These are phyloP conservation scores for Cubamyces sp. DNA, from an alignment of 768 basidiomycete species.

Conservation along the genomic window DNA sequence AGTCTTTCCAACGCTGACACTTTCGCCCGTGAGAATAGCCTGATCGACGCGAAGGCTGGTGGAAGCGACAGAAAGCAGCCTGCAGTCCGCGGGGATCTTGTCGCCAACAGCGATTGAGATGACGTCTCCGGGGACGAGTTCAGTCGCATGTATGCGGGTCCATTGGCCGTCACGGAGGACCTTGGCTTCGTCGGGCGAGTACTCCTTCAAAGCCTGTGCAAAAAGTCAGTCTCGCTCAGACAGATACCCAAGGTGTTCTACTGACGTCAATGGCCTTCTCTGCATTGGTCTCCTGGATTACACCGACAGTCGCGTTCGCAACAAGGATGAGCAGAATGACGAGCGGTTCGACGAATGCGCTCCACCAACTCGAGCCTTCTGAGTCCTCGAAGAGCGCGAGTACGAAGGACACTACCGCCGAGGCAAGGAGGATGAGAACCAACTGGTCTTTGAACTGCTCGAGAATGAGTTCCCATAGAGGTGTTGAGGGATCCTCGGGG, in stretches of 20 bases:
- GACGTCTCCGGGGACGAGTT: constrained; percentile 95
- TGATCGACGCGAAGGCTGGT: constrained; percentile 96
- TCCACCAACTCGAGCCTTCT: constrained; percentile 63
- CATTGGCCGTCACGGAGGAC: constrained; percentile 77
- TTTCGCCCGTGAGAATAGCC: constrained; percentile 96
- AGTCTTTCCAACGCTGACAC: constrained; percentile 84
- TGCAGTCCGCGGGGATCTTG: constrained; percentile 93
- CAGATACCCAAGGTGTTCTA: constrained; percentile 19
- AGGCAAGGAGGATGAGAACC: constrained; percentile 93
- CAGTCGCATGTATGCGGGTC: constrained; percentile 78
- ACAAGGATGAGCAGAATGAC: constrained; percentile 96
- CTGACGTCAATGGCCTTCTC: constrained; percentile 97
- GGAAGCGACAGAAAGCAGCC: constrained; percentile 86
- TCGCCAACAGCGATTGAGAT: constrained; percentile 91
- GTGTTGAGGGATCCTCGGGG: constrained; percentile 90
- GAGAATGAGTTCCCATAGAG: constrained; percentile 92
- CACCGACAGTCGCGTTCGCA: constrained; percentile 97
- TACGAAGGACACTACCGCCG: constrained; percentile 91
- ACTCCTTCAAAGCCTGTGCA: constrained; percentile 88
- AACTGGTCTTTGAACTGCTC: constrained; percentile 99
- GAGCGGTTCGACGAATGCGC: constrained; percentile 93
- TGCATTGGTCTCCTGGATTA: constrained; percentile 95
- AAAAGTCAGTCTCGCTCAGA: constrained; percentile 1
- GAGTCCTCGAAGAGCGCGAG: constrained; percentile 87
- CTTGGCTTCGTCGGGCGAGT: constrained; percentile 95